These are phyloP conservation scores for Dactylella cylindrospora DNA, from an alignment of 2,329 filamentous ascomycete genomes.

Conservation along the genomic window DNA sequence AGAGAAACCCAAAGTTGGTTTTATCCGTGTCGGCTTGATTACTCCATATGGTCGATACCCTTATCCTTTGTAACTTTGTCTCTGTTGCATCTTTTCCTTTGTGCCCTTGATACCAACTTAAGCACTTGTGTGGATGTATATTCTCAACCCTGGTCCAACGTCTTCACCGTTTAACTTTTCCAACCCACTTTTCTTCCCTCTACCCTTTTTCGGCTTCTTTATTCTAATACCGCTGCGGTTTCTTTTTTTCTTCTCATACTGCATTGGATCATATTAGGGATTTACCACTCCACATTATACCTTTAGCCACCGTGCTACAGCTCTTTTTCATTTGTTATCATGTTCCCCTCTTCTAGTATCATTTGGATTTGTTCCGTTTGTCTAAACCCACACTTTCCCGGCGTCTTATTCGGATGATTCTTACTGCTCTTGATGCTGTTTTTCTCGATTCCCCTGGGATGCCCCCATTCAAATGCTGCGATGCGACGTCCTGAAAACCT, in stretches of 20 bases:
- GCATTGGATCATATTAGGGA: conserved; percentile 19
- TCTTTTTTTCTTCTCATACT: background rate
- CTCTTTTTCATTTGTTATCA: conserved; percentile 3
- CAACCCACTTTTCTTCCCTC: conserved; percentile 1
- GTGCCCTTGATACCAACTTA: conserved; percentile 16
- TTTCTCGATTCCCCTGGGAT: conserved; percentile 20
- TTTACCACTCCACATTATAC: conserved; percentile 7
- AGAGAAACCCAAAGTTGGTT: conserved; percentile 83
- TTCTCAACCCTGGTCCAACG: conserved; percentile 20
- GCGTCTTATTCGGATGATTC: conserved; percentile 38
- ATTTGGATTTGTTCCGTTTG: conserved; percentile 14
- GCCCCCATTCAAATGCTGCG: too few species aligned
- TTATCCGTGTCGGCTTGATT: conserved; percentile 61
- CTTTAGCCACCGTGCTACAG: background rate
- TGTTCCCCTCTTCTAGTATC: conserved; percentile 10
- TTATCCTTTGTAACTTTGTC: background rate
- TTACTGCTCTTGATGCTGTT: conserved; percentile 6
- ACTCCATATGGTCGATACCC: conserved; percentile 4
- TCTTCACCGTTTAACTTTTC: conserved; percentile 28
- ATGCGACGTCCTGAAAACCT: too few species aligned
- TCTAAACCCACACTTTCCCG: conserved; percentile 16
- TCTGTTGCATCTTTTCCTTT: conserved; percentile 9
- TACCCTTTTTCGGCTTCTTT: conserved; percentile 22
- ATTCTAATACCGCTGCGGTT: background rate
- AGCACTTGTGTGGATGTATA: conserved; percentile 21